phyloP scores from a whole-genome alignment of 352 stramenopile genomes.

The Phytophthora meadii region DNA sequence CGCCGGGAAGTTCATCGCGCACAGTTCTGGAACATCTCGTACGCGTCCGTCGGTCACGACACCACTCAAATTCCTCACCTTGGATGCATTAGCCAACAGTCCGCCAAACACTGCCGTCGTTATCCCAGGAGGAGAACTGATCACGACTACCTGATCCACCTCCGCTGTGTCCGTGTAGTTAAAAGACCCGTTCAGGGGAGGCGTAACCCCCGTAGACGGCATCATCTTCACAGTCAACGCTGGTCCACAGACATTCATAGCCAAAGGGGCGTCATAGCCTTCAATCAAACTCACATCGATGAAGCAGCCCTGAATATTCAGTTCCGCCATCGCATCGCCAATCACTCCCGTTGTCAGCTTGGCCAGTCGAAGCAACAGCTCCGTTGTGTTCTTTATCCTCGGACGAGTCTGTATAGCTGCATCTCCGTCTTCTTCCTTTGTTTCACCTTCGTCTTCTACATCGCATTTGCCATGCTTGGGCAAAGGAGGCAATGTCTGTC shows the following conservation, averaged over 20 bases:
- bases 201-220: conserved; percentile 55
- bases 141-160: conserved; percentile 80
- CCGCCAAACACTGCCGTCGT: conserved; percentile 81
- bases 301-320: conserved; percentile 82
- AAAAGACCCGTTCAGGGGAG: conserved; percentile 36
- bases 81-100: conserved; percentile 70
- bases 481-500: no score
- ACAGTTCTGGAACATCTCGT: conserved; percentile 78
- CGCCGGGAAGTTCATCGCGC: conserved; percentile 69
- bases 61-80: conserved; percentile 63
- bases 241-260: conserved; percentile 83
- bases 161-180: conserved; percentile 84
- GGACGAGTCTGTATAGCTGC: no score
- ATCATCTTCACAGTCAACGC: conserved; percentile 86
- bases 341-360: conserved; percentile 87
- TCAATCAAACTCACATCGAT: conserved; percentile 76
- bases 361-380: conserved; percentile 72
- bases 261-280: conserved; percentile 73
- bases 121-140: conserved; percentile 63
- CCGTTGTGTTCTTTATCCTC: conserved; percentile 17
- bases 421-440: no score
- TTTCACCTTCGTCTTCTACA: conserved; percentile 4
- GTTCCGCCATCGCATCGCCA: conserved; percentile 77
- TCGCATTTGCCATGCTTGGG: neutral
- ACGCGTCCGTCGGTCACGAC: conserved; percentile 84